Conservation (phyloP, 768 basidiomycete genomes). For the Panellus pusillus region DNA sequence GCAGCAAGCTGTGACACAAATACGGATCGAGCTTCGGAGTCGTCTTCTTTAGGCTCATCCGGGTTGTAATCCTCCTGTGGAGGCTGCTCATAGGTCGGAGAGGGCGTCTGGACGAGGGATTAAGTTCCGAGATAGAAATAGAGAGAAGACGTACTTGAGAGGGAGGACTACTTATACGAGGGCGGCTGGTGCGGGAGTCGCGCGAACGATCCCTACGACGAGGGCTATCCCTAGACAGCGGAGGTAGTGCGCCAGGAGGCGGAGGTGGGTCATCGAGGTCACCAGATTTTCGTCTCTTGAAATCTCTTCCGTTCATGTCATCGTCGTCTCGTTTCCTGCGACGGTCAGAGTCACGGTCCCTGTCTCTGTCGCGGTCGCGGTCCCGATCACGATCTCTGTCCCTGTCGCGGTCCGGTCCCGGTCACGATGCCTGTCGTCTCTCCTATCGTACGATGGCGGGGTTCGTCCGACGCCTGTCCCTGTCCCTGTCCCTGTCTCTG, state of each 20-base stretch:
- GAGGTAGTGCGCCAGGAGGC: constrained; percentile 38
- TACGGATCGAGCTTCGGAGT: constrained; percentile 97
- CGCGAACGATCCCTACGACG: constrained; percentile 54
- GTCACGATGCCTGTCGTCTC: constrained; percentile 56
- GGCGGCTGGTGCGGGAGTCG: constrained; percentile 47
- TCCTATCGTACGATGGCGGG: constrained; percentile 51
- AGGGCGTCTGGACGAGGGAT: constrained; percentile 49
- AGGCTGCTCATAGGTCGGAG: constrained; percentile 69
- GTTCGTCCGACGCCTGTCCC: constrained; percentile 50
- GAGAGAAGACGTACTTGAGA: constrained; percentile 39
- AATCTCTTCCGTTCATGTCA: constrained; percentile 56
- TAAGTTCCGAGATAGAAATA: constrained; percentile 6
- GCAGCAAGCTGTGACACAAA: constrained; percentile 99
- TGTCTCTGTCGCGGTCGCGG: constrained; percentile 48
- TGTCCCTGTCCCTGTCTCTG: constrained; percentile 46
- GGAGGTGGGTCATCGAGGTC: constrained; percentile 46
- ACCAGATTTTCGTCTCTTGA: constrained; percentile 66
- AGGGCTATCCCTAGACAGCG: constrained; percentile 51
- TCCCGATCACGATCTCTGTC: constrained; percentile 48
- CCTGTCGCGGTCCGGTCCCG: constrained; percentile 48
- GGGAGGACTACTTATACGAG: constrained; percentile 43
- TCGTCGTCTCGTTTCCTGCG: constrained; percentile 69
- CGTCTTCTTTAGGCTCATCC: constrained; percentile 91
- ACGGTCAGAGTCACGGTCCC: constrained; percentile 54
- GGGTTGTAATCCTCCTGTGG: constrained; percentile 72